phyloP scores from a whole-genome alignment of 208 protist species.

The Leishmania arabica region DNA sequence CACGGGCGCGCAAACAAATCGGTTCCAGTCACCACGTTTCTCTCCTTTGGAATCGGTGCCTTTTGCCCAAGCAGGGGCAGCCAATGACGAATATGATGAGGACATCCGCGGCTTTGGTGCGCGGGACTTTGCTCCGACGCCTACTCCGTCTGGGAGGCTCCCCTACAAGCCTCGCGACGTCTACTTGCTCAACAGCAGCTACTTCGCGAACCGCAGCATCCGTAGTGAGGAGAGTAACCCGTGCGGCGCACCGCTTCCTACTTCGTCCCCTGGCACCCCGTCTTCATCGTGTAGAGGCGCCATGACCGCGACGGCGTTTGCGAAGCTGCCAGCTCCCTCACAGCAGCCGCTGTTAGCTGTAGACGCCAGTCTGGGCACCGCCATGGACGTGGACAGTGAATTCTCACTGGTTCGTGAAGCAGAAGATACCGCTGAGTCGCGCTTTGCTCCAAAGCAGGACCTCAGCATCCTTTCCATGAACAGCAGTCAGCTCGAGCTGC shows the following conservation, averaged over 20 bases:
- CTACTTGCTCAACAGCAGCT: constrained; percentile 41
- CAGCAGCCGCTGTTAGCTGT: background rate
- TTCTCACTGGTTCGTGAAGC: background rate
- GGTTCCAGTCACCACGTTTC: background rate
- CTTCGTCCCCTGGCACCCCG: constrained; percentile 5
- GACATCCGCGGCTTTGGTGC: background rate
- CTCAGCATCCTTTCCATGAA: constrained; percentile 40
- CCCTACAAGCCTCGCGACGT: constrained; percentile 61
- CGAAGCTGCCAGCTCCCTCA: background rate
- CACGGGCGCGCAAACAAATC: background rate
- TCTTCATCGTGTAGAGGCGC: background rate
- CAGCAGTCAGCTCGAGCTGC: constrained; percentile 42
- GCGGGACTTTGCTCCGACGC: constrained; percentile 4
- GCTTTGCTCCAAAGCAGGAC: constrained; percentile 22
- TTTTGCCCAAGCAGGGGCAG: background rate
- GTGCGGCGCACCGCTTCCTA: constrained; percentile 28
- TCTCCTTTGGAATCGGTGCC: background rate
- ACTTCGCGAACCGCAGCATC: constrained; percentile 57
- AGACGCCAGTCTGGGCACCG: constrained; percentile 4
- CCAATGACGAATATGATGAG: background rate
- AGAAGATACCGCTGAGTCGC: background rate
- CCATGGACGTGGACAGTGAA: constrained; percentile 1
- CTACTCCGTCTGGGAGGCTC: constrained; percentile 17
- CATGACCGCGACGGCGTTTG: background rate
- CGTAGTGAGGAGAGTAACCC: constrained; percentile 41